Base-by-base conservation (phyloP, 495 filamentous ascomycete species). In the Lasiosphaeria miniovina region DNA sequence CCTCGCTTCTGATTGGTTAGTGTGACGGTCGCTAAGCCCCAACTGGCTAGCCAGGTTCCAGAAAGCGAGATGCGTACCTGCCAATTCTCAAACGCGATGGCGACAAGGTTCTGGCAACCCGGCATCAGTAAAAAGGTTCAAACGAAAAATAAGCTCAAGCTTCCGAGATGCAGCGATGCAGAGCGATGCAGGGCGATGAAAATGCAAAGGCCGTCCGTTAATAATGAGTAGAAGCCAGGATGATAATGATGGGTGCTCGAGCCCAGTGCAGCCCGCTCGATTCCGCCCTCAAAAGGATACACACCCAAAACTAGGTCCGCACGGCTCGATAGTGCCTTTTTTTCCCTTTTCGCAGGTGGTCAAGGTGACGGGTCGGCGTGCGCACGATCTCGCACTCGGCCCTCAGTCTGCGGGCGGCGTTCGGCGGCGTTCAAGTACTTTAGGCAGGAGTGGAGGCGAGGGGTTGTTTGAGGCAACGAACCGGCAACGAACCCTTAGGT, bases 301-400 rank as follows among this genome's bases (percentile, higher is more conserved):
- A 45, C 55, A 24, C 55, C 45, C 51, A 49, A 59, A 65, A 49
- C 35, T 51, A 49, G 59, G 45, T 52, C 40, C 14, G 56, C 12
- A 46, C 61, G 61, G 64, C 49, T 61, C 53, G 58, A 65, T 61
- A 63, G 63, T 65, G 58, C 55, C 33, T 11, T 54, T 51, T n/a
- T 9, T 11, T 11, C 2, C 12, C 5, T 5, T 11, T 11, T 46
- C 43, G 15, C 54, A 57, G 63, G 54, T 48, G 59, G 59, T 52
- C 51, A 55, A 55, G 55, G 52, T 54, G 48, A 64, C 61, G 53
- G 41, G 12, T 54, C 51, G 60, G 38, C 40, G 48, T 57, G 49
- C 43, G 4, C 15, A 24, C 15, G 49, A n/a, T 35, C n/a, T 43
- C 34, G 51, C 43, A 46, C 12, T n/a, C 15, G 8, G 12, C 15